These are phyloP conservation scores for Solanum stenotomum DNA, from an alignment of 257 asterid genomes.

Conservation along the genomic window DNA sequence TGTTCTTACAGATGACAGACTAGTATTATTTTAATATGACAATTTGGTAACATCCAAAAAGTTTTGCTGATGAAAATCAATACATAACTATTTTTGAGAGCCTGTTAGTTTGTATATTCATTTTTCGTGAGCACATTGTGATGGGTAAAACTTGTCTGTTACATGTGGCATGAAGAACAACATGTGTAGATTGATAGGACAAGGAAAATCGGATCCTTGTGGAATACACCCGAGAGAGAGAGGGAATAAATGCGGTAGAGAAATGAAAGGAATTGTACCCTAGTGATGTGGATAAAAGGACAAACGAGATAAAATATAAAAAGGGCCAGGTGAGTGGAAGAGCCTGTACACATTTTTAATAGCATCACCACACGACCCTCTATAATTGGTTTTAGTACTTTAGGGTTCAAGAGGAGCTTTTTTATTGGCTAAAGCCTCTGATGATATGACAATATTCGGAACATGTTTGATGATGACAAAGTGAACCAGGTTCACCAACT, in stretches of 20 bases:
- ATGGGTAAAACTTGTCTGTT: background rate
- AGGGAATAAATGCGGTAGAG: background rate
- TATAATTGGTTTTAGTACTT: background rate
- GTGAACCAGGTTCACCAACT: background rate
- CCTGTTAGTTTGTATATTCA: background rate
- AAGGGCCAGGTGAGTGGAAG: background rate
- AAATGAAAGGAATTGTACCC: background rate
- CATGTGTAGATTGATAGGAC: background rate
- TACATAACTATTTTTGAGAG: background rate
- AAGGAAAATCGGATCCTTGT: background rate
- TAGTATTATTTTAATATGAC: background rate
- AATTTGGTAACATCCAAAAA: background rate
- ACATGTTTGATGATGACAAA: background rate
- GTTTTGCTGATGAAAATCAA: background rate
- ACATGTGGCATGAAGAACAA: background rate
- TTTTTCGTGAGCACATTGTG: background rate
- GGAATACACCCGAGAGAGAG: background rate
- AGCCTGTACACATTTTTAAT: background rate
- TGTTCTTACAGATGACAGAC: background rate
- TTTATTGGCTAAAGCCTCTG: background rate
- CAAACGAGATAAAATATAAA: background rate
- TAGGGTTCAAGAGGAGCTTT: background rate
- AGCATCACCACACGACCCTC: background rate
- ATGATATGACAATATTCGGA: background rate
- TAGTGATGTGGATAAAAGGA: background rate